These are phyloP conservation scores for Malania oleifera DNA, from an alignment of 164 flowering plant species.

Conservation along the genomic window DNA sequence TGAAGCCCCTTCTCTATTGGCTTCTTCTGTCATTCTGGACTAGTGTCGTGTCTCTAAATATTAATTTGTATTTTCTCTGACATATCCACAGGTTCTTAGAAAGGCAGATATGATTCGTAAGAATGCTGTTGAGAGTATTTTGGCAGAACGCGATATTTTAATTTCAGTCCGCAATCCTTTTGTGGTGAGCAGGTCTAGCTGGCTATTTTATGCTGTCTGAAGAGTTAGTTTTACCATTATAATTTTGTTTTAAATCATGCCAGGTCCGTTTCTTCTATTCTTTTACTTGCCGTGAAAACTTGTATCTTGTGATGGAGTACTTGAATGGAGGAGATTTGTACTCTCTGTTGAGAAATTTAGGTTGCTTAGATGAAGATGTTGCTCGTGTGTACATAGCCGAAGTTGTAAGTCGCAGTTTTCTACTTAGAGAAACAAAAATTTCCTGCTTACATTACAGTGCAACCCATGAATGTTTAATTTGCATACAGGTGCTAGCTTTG, in stretches of 20 bases:
- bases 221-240: slow-evolving; percentile 16
- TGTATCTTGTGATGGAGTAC: slow-evolving; percentile 99
- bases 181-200: slow-evolving; percentile 78
- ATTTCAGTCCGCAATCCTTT: slow-evolving; percentile 97
- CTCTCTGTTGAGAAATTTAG: slow-evolving; percentile 89
- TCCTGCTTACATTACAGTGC: background rate
- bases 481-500: slow-evolving; percentile 87
- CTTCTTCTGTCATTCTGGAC: background rate
- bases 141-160: slow-evolving; percentile 96
- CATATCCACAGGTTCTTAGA: slow-evolving; percentile 69
- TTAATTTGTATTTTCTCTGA: background rate
- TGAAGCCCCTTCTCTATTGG: too few relatives aligned
- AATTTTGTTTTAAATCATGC: slow-evolving; percentile 17
- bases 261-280: slow-evolving; percentile 99
- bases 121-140: slow-evolving; percentile 98
- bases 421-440: background rate
- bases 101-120: slow-evolving; percentile 99
- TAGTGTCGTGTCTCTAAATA: too few relatives aligned
- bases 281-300: slow-evolving; percentile 93
- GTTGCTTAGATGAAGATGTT: slow-evolving; percentile 97
- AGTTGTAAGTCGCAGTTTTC: slow-evolving; percentile 64
- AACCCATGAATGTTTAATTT: background rate
- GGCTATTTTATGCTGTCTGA: slow-evolving; percentile 6
- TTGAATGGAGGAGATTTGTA: slow-evolving; percentile 98
- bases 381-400: slow-evolving; percentile 96